Evolutionary conservation across 768 basidiomycete species (phyloP).

Genomic region (Russula abietina): DNA sequence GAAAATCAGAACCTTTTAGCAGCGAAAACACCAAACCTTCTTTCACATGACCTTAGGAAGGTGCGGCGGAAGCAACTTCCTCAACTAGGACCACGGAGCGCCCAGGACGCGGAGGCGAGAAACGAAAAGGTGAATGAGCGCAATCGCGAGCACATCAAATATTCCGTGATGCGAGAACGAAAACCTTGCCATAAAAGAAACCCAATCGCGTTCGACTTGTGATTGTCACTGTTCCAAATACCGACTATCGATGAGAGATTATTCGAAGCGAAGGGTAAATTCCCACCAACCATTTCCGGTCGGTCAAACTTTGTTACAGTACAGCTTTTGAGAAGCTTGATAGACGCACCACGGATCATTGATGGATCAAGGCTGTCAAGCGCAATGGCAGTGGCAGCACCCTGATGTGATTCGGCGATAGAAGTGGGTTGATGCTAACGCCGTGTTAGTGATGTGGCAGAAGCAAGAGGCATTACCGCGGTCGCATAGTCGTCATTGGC

Average conservation of each 20-base stretch:
- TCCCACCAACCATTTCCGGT: background rate
- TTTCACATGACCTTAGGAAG: conserved; percentile 11
- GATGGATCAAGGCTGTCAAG: too few relatives aligned
- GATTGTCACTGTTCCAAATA: background rate
- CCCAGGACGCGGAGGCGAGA: background rate
- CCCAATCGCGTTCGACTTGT: background rate
- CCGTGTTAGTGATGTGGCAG: background rate
- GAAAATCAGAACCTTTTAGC: background rate
- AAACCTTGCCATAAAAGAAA: background rate
- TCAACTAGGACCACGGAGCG: conserved; percentile 7
- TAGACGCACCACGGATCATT: background rate
- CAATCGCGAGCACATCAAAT: background rate
- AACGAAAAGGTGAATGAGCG: background rate
- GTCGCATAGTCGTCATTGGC: background rate
- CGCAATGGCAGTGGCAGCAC: background rate
- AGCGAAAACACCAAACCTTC: conserved; percentile 3
- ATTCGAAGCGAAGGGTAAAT: background rate
- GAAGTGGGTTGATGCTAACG: background rate
- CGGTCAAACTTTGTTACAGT: background rate
- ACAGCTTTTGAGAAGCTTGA: background rate
- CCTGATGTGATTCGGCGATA: background rate
- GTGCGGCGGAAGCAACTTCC: background rate
- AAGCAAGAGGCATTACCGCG: background rate
- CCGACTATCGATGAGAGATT: background rate
- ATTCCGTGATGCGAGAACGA: background rate